These are phyloP conservation scores for Schizopora paradoxa DNA, from an alignment of 1,284 basidiomycete species.

Conservation along the genomic window DNA sequence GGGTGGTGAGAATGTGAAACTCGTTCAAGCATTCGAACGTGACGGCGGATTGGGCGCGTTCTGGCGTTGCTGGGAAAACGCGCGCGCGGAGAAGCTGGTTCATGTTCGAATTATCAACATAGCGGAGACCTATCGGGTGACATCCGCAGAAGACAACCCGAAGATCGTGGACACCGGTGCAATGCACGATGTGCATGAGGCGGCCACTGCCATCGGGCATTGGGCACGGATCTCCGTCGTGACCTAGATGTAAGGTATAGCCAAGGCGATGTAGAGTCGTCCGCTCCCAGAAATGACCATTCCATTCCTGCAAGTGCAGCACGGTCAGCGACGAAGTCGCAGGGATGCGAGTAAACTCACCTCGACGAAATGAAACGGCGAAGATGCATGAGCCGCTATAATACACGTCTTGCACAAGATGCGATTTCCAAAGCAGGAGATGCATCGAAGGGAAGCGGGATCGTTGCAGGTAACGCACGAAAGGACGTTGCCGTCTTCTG, in stretches of 20 bases:
- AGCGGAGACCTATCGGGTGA: background rate
- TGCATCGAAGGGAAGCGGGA: no score
- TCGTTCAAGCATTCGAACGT: conserved; percentile 3
- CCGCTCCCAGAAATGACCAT: background rate
- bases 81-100: conserved; percentile 7
- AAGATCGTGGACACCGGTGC: background rate
- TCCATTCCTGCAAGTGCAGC: background rate
- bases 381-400: background rate
- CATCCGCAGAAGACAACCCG: background rate
- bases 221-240: background rate
- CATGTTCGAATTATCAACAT: no score
- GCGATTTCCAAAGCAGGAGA: background rate
- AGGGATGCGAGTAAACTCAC: no score
- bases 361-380: conserved; percentile 1
- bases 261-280: background rate
- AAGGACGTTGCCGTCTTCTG: no score
- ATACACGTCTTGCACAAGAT: background rate
- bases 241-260: background rate
- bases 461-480: no score
- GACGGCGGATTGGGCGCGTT: conserved; percentile 2
- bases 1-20: conserved; percentile 3
- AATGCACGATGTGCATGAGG: background rate
- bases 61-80: conserved; percentile 3
- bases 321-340: no score
- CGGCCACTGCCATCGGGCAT: no score